Conservation (phyloP, 2,329 filamentous ascomycete species). For the Epichloe elymi region DNA sequence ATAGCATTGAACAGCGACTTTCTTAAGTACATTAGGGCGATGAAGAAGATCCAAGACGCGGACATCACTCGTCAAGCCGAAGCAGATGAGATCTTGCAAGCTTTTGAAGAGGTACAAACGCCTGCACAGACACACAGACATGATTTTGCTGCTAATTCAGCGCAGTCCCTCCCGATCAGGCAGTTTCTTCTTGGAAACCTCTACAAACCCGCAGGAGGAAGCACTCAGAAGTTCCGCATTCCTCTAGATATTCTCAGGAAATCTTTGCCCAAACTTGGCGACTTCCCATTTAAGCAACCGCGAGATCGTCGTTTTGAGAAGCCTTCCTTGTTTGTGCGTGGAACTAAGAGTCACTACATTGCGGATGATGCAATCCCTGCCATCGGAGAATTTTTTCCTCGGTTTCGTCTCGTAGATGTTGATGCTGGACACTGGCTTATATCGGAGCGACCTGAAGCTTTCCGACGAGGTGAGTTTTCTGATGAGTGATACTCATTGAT, state of each 20-base stretch:
- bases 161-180: conserved; percentile 54
- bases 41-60: conserved; percentile 66
- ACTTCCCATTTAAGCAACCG: conserved; percentile 76
- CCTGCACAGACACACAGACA: background rate
- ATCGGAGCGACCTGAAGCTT: conserved; percentile 72
- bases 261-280: conserved; percentile 62
- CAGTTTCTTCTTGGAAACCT: conserved; percentile 90
- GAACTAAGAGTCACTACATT: conserved; percentile 65
- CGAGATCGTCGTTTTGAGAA: conserved; percentile 57
- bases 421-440: conserved; percentile 81
- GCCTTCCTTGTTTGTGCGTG: conserved; percentile 68
- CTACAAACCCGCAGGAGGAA: conserved; percentile 36
- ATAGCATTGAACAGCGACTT: conserved; percentile 64
- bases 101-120: conserved; percentile 52
- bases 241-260: conserved; percentile 59
- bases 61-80: conserved; percentile 57
- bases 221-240: conserved; percentile 60
- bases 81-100: conserved; percentile 64
- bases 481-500: background rate
- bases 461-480: conserved; percentile 46
- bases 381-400: conserved; percentile 71
- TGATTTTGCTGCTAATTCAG: background rate
- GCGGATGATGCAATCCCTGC: conserved; percentile 68
- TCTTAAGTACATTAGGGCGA: conserved; percentile 65
- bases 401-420: conserved; percentile 59